Base-by-base conservation (phyloP, 768 basidiomycete species). In the button mushroom (Agaricus bisporus) region DNA sequence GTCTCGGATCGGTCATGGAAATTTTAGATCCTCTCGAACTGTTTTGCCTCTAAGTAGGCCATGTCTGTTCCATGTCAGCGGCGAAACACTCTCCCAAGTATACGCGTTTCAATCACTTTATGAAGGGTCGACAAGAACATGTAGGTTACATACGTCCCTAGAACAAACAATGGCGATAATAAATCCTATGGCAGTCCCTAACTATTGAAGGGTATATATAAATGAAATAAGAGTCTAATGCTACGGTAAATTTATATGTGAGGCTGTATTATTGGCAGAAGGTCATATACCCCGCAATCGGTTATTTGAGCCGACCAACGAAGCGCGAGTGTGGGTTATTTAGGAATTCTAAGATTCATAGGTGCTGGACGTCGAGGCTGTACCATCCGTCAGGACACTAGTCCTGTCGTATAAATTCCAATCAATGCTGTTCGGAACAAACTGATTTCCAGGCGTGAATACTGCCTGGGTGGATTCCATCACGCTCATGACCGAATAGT, bases 231-330 rank as follows among this genome's bases (percentile, higher is more conserved):
- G 17, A 20, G 46, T 32, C 52, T 54, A 54, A 35, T 47, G 52
- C 52, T 54, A 54, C 46, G 48, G 47, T 17, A n/a, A 36, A 42
- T 48, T 22, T 48, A 48, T 41, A 47, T 54, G 46, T 42, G 28
- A 36, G 32, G 32, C 26, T 41, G 52, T 39, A 41, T 53, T 35
- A 28, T 42, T 15, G 53, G 32, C 20, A 28, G 22, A 41, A 32
- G 28, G 36, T 54, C 52, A 54, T 54, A 47, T 37, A 37, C 45
- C 22, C 42, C 41, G 28, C 48, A 47, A 48, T 54, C 46, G 53
- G 53, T 35, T 39, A 54, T 36, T 42, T 32, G 53, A 54, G 38
- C 41, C 46, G 32, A 54, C 47, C 29, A 45, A 41, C 17, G 53
- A 54, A 48, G 38, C 41, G 39, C 28, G 48, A 41, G 38, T 26